Conservation (phyloP, 2,329 filamentous ascomycete species). For the Aspergillus alliaceus region DNA sequence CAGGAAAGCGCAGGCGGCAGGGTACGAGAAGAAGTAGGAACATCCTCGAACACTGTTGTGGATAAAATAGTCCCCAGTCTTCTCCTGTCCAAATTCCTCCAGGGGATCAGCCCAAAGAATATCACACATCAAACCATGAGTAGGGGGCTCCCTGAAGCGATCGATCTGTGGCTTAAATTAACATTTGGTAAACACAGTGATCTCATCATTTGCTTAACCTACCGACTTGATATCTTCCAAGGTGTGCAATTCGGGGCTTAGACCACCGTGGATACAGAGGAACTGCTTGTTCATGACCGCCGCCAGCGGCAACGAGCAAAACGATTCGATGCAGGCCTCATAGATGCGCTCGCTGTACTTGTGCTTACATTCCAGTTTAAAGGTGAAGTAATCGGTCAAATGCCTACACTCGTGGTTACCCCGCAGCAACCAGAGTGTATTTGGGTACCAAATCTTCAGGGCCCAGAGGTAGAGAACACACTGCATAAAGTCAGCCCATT, state of each 20-base stretch:
- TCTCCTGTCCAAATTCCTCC: conserved; percentile 98
- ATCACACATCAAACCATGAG: conserved; percentile 97
- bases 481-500: conserved; percentile 35
- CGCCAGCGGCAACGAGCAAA: conserved; percentile 88
- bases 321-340: conserved; percentile 97
- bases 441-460: conserved; percentile 98
- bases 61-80: conserved; percentile 94
- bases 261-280: conserved; percentile 92
- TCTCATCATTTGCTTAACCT: conserved; percentile 37
- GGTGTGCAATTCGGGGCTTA: conserved; percentile 94
- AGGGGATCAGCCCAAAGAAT: conserved; percentile 98
- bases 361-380: conserved; percentile 99
- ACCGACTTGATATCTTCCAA: conserved; percentile 90
- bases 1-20: conserved; percentile 91
- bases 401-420: conserved; percentile 99
- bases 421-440: conserved; percentile 93
- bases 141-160: conserved; percentile 95
- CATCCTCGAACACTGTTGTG: conserved; percentile 98
- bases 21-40: conserved; percentile 99
- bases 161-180: conserved; percentile 67
- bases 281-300: conserved; percentile 99
- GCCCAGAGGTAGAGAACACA: conserved; percentile 98
- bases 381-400: conserved; percentile 99
- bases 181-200: background rate
- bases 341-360: conserved; percentile 97